Evolutionary conservation across 1,284 basidiomycete species (phyloP).

Genomic region (Sanghuangporus weigelae): DNA sequence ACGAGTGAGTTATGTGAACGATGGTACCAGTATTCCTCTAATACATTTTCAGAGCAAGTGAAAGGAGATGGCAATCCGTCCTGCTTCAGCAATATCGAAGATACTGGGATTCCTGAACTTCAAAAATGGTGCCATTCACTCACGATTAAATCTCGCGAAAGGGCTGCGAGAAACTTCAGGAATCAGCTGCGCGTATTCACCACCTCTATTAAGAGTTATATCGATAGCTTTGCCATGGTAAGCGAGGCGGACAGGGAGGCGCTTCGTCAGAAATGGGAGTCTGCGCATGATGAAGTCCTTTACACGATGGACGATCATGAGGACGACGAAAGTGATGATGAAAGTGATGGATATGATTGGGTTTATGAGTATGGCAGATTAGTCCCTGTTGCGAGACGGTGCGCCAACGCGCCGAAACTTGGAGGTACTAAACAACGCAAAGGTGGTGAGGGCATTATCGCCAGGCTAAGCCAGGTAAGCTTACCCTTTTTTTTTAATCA

Average conservation of each 20-base stretch:
- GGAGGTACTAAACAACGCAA: constrained; percentile 28
- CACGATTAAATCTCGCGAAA: constrained; percentile 50
- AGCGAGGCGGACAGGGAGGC: constrained; percentile 42
- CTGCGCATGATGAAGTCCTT: constrained; percentile 23
- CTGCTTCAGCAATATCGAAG: constrained; percentile 48
- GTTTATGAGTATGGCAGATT: constrained; percentile 2
- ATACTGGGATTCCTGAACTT: constrained; percentile 51
- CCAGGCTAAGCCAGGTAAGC: constrained; percentile 39
- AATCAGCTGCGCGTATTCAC: constrained; percentile 44
- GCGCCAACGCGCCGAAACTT: not conserved
- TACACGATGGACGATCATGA: constrained; percentile 19
- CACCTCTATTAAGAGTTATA: constrained; percentile 41
- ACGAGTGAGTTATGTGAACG: constrained; percentile 31
- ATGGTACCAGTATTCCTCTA: not conserved
- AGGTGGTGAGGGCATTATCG: constrained; percentile 35
- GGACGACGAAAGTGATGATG: constrained; percentile 22
- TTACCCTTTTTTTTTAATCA: not conserved
- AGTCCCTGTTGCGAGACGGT: not conserved
- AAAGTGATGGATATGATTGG: constrained; percentile 12
- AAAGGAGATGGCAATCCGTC: constrained; percentile 53
- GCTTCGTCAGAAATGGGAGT: constrained; percentile 51
- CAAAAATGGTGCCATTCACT: constrained; percentile 55
- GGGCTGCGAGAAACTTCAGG: constrained; percentile 43
- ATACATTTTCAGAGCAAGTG: constrained; percentile 32
- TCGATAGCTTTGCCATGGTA: constrained; percentile 46